A percentile compares a stretch with the other conserved stretches of the same genome.
Evolutionary conservation across 768 basidiomycete genomes (phyloP).

Genomic region (Pleurotus ostreatus): DNA sequence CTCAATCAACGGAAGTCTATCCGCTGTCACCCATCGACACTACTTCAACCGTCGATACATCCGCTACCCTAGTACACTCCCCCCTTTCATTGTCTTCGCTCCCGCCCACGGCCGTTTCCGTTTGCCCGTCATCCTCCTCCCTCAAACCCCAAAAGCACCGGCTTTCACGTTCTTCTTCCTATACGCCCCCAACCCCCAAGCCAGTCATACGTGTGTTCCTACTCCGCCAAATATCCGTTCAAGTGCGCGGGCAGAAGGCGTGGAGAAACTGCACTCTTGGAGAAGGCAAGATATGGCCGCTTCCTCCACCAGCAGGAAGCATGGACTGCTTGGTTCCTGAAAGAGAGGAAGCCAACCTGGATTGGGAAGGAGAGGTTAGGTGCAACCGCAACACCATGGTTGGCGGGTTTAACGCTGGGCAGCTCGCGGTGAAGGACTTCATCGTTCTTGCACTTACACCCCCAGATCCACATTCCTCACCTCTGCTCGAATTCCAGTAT

Average conservation of each 20-base stretch:
- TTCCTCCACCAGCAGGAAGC: conserved; percentile 31
- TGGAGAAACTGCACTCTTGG: conserved; percentile 40
- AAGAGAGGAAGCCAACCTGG: conserved; percentile 38
- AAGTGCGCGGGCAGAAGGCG: conserved; percentile 28
- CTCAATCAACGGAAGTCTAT: conserved; percentile 12
- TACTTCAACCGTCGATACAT: conserved; percentile 15
- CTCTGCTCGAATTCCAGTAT: conserved; percentile 36
- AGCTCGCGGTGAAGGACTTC: conserved; percentile 54
- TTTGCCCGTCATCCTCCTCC: neutral
- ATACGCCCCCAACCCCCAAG: conserved; percentile 13
- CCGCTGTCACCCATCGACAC: conserved; percentile 10
- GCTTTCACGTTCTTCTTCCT: conserved; percentile 14
- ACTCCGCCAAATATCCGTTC: conserved; percentile 43
- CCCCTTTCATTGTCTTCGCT: neutral
- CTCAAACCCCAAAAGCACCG: neutral
- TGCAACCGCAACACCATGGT: conserved; percentile 32
- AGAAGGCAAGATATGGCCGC: conserved; percentile 44
- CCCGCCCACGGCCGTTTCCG: conserved; percentile 7
- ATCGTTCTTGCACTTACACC: conserved; percentile 48
- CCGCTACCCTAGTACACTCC: neutral
- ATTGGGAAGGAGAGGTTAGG: conserved; percentile 58
- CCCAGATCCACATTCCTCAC: conserved; percentile 25
- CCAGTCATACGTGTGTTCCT: conserved; percentile 45
- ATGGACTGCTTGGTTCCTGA: conserved; percentile 9
- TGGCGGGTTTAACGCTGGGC: conserved; percentile 43